Base-by-base conservation (phyloP, 371 early-diverging fungal species). In the Phascolomyces articulosus region DNA sequence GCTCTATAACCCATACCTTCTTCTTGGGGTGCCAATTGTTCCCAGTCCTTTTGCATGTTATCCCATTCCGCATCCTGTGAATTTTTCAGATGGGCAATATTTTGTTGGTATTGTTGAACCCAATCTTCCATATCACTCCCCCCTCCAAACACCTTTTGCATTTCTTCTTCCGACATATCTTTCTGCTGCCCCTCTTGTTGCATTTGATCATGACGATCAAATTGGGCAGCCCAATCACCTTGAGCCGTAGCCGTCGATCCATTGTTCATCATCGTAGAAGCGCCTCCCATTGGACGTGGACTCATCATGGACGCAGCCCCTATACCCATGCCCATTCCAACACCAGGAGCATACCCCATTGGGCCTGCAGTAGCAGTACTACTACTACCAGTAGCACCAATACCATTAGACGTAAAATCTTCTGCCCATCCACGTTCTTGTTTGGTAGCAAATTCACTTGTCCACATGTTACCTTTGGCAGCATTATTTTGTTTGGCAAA, bases 31-130 rank as follows among this genome's bases (percentile, higher is more conserved):
- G 64, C 58, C 29, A 88, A 67, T n/a, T 81, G 70, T 61, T 92
- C 85, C 94, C 93, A 93, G 48, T 89, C 90, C 68, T 88, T 91
- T 65, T 91, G 87, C 70, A 93, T 80, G 0, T 83, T 70, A 38
- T 91, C 89, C 94, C 95, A 93, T 67, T 91, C 90, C 53, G 82
- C 82, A 72, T 91, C 91, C 40, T 87, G 82, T 7, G 91, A 87
- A 9, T 74, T 80, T 26, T 86, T 83, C 66, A 92, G 65, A 48
- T 89, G 89, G 27, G 83, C 85, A 58, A 92, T 92, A 62, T 86
- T 87, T 58, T 87, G 77, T 24, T 88, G 84, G 67, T 90, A 94
- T 48, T 90, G 85, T 51, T 88, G 83, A 4, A 91, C 85, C 93
- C 90, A 91, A 62, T 87, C 90, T 38, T 82, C 76, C 60, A 76